Evolutionary conservation across 2,329 filamentous ascomycete species (phyloP).

Genomic region (Chaetomium globosum): DNA sequence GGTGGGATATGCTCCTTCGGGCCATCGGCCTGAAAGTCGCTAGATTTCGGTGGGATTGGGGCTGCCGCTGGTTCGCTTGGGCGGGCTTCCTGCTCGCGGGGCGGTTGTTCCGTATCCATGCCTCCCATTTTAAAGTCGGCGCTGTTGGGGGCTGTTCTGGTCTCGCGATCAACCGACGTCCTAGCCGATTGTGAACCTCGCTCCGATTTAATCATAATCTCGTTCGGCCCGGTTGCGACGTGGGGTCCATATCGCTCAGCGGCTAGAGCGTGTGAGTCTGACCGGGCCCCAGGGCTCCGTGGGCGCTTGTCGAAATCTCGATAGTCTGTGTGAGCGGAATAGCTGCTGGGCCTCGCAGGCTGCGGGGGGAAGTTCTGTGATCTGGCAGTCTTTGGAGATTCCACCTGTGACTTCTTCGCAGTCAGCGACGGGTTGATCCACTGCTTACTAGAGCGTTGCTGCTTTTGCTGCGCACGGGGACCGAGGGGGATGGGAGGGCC

Average conservation of each 20-base stretch:
- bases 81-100: constrained; percentile 21
- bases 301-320: constrained; percentile 51
- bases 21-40: constrained; percentile 18
- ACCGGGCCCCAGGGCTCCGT: constrained; percentile 57
- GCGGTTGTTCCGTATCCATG: constrained; percentile 28
- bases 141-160: constrained; percentile 28
- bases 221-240: constrained; percentile 52
- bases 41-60: constrained; percentile 22
- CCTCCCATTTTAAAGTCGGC: constrained; percentile 35
- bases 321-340: constrained; percentile 45
- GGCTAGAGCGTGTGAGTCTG: constrained; percentile 44
- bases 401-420: constrained; percentile 50
- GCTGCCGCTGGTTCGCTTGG: constrained; percentile 17
- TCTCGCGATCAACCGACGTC: constrained; percentile 41
- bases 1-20: constrained; percentile 33
- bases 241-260: constrained; percentile 45
- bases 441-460: constrained; percentile 59
- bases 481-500: constrained; percentile 56
- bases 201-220: constrained; percentile 49
- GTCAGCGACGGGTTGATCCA: constrained; percentile 59
- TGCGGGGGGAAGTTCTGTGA: constrained; percentile 54
- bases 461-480: constrained; percentile 54
- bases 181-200: constrained; percentile 45
- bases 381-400: constrained; percentile 56
- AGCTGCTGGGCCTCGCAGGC: constrained; percentile 43